These are phyloP conservation scores for Alternaria ethzedia DNA, from an alignment of 2,329 filamentous ascomycete genomes.

Conservation along the genomic window DNA sequence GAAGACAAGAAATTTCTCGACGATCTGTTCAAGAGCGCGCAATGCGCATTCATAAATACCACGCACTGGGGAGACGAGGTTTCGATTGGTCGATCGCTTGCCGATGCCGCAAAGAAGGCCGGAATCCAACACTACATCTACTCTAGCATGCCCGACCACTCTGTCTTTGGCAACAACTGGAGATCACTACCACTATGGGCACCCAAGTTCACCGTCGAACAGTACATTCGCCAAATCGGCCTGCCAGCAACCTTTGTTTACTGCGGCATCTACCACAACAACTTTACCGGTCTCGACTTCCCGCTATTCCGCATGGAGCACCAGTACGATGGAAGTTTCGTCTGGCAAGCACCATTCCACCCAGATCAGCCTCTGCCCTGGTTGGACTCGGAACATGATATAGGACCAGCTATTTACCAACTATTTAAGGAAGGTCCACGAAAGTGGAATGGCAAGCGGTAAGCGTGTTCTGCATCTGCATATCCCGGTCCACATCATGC, in stretches of 20 bases:
- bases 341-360: slow-evolving; percentile 94
- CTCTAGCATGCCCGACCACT: slow-evolving; percentile 96
- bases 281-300: slow-evolving; percentile 92
- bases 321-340: slow-evolving; percentile 81
- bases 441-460: slow-evolving; percentile 81
- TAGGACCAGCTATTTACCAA: slow-evolving; percentile 88
- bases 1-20: slow-evolving; percentile 78
- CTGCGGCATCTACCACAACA: slow-evolving; percentile 98
- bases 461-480: slow-evolving; percentile 43
- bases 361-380: slow-evolving; percentile 88
- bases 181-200: slow-evolving; percentile 89
- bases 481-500: slow-evolving; percentile 26
- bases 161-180: slow-evolving; percentile 77
- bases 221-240: slow-evolving; percentile 82
- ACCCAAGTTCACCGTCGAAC: slow-evolving; percentile 89
- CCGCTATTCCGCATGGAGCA: slow-evolving; percentile 96
- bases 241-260: slow-evolving; percentile 93
- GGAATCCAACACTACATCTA: slow-evolving; percentile 93
- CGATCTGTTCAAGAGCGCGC: slow-evolving; percentile 80
- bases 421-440: slow-evolving; percentile 91
- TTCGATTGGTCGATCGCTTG: slow-evolving; percentile 84
- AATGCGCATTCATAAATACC: slow-evolving; percentile 96
- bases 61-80: slow-evolving; percentile 96
- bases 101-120: slow-evolving; percentile 84
- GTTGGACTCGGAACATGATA: slow-evolving; percentile 95